phyloP scores from a whole-genome alignment of 768 basidiomycete genomes.

The Mycena leptocephala region DNA sequence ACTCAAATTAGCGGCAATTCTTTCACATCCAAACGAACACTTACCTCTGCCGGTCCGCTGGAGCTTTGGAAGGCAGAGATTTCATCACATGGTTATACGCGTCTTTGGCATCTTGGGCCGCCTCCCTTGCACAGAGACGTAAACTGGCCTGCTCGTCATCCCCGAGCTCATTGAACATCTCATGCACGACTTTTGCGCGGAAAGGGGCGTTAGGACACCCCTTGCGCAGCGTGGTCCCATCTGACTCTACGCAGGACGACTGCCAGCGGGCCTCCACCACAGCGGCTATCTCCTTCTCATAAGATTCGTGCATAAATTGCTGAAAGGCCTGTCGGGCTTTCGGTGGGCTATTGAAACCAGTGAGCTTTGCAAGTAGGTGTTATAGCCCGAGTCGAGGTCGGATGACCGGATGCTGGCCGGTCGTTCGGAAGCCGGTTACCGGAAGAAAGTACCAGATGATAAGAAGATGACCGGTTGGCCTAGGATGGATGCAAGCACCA shows the following conservation, averaged over 20 bases:
- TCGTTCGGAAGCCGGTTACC: too few relatives aligned
- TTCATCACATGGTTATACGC: neutral
- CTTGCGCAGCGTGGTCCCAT: neutral
- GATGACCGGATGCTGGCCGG: too few relatives aligned
- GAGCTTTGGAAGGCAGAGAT: neutral
- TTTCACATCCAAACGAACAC: neutral
- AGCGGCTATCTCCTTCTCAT: neutral
- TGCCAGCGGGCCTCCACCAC: neutral
- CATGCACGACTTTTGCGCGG: neutral
- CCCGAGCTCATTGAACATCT: neutral
- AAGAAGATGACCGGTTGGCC: too few relatives aligned
- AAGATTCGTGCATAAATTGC: slow-evolving; percentile 10
- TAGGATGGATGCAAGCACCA: too few relatives aligned
- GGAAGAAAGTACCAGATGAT: too few relatives aligned
- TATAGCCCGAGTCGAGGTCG: too few relatives aligned
- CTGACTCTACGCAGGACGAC: neutral
- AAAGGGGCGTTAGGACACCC: neutral
- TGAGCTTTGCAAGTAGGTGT: neutral
- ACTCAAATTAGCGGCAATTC: too few relatives aligned
- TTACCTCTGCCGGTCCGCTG: neutral
- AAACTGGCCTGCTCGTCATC: neutral
- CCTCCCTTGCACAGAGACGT: neutral
- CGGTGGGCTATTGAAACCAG: neutral
- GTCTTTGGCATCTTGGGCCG: neutral
- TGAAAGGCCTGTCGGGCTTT: neutral